Percentiles rank a stretch among this genome's conserved stretches.
phyloP scores from a whole-genome alignment of 2,329 filamentous ascomycete species.

The Phoma sp. region DNA sequence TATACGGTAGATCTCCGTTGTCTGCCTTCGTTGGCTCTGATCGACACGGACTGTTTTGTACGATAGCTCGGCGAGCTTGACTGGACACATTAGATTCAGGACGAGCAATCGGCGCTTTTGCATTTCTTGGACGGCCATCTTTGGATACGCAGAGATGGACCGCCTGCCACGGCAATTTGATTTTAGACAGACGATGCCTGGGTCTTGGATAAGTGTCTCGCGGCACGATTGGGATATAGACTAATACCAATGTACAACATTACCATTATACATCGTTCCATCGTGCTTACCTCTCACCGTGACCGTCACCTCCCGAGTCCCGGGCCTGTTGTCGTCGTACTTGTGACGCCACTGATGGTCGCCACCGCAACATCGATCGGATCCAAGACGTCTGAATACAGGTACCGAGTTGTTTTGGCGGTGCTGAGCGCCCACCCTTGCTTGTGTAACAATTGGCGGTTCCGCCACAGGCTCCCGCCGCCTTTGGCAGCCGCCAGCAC shows the following conservation, averaged over 20 bases:
- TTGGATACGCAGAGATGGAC: conserved; percentile 20
- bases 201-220: conserved; percentile 43
- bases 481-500: conserved; percentile 34
- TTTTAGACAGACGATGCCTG: conserved; percentile 41
- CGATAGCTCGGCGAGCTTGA: conserved; percentile 44
- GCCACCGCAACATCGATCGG: conserved; percentile 29
- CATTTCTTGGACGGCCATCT: conserved; percentile 43
- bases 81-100: conserved; percentile 35
- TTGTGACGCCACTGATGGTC: conserved; percentile 38
- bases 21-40: conserved; percentile 44
- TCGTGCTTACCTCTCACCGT: conserved; percentile 16
- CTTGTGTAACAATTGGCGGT: conserved; percentile 40
- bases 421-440: conserved; percentile 40
- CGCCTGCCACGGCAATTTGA: conserved; percentile 33
- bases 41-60: conserved; percentile 42
- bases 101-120: conserved; percentile 42
- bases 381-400: conserved; percentile 18
- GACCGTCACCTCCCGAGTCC: conserved; percentile 19
- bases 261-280: conserved; percentile 8
- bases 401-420: conserved; percentile 35
- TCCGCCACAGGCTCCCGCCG: conserved; percentile 26
- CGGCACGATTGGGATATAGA: conserved; percentile 46
- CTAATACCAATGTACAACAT: conserved; percentile 47
- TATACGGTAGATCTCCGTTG: conserved; percentile 44
- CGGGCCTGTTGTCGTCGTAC: conserved; percentile 30